phyloP scores from a whole-genome alignment of 805 yeast species.

The Candida nanaspora region DNA sequence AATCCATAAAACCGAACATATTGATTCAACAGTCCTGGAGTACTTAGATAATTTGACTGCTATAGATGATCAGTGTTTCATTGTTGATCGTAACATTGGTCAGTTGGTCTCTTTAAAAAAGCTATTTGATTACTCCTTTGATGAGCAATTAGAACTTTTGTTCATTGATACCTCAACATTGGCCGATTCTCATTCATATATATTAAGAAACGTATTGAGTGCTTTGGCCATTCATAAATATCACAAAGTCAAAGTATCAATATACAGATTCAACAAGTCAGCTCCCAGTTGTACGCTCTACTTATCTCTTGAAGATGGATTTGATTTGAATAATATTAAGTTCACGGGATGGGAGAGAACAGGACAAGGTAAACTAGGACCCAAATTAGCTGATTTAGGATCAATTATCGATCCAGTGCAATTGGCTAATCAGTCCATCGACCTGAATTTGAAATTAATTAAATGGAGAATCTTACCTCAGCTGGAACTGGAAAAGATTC shows the following conservation, averaged over 20 bases:
- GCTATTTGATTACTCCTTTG: constrained; percentile 4
- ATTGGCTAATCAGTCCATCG: constrained; percentile 87
- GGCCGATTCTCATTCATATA: constrained; percentile 12
- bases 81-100: constrained; percentile 1
- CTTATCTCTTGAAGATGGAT: constrained; percentile 15
- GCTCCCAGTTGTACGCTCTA: constrained; percentile 21
- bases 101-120: constrained; percentile 5
- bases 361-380: constrained; percentile 61
- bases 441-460: constrained; percentile 85
- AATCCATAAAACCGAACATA: constrained; percentile 1
- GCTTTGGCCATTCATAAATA: constrained; percentile 27
- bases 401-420: constrained; percentile 73
- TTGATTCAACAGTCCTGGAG: not conserved
- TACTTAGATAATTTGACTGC: constrained; percentile 1
- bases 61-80: constrained; percentile 8
- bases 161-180: constrained; percentile 21
- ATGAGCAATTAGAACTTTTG: constrained; percentile 7
- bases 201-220: constrained; percentile 18
- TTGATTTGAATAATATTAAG: constrained; percentile 26
- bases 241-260: constrained; percentile 27
- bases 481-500: constrained; percentile 60
- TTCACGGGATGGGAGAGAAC: constrained; percentile 91
- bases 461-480: constrained; percentile 93
- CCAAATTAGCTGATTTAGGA: constrained; percentile 79
- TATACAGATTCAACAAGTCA: constrained; percentile 28